Conservation (phyloP, 2,329 filamentous ascomycete species). For the Talaromyces piceae region DNA sequence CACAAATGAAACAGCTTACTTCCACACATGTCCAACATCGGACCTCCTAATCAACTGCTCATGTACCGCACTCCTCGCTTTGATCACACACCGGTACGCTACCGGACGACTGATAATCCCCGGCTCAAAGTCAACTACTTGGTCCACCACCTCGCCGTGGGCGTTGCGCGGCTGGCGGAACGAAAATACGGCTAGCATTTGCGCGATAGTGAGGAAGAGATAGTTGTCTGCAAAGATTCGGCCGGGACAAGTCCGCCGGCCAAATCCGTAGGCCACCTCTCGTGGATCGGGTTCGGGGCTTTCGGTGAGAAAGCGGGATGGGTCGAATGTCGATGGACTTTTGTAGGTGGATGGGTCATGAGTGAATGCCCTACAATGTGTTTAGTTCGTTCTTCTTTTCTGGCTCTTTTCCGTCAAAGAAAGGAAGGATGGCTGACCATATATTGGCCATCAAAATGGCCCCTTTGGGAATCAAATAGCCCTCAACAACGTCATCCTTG, state of each 20-base stretch:
- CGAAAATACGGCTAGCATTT: neutral
- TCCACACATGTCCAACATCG: neutral
- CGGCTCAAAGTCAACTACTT: neutral
- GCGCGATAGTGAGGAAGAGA: neutral
- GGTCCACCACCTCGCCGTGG: neutral
- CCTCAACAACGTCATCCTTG: slow-evolving; percentile 14
- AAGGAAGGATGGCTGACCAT: neutral
- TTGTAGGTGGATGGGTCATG: neutral
- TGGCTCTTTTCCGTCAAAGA: neutral
- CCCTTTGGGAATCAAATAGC: slow-evolving; percentile 21
- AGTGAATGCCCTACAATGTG: neutral
- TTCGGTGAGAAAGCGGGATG: slow-evolving; percentile 1
- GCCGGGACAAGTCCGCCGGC: neutral
- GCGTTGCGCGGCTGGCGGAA: neutral
- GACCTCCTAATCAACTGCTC: neutral
- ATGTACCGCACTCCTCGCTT: neutral
- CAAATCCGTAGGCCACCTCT: neutral
- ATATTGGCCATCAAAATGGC: slow-evolving; percentile 21
- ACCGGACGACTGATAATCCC: neutral
- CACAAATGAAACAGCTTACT: neutral
- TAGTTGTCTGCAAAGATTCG: neutral
- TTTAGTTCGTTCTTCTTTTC: neutral
- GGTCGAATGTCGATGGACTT: slow-evolving; percentile 1
- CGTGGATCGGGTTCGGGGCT: neutral
- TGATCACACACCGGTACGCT: neutral